Evolutionary conservation across 2,329 filamentous ascomycete genomes (phyloP), one percentile per base, ranked within the genome.

Genomic region (Fusarium siculi): DNA sequence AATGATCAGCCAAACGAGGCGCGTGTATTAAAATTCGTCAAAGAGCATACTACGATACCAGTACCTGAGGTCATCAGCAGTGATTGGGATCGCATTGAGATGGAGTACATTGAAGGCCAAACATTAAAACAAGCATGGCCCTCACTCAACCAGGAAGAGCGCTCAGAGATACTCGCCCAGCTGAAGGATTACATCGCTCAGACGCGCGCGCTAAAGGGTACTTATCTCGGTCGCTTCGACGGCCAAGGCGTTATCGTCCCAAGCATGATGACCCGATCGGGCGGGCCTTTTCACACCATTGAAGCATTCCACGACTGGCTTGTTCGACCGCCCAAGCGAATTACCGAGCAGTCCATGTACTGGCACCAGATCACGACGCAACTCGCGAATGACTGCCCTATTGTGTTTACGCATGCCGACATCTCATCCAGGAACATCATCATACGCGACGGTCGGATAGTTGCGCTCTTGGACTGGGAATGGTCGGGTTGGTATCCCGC

Each of bases 21-120:
- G 1, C 5, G 25, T 1, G 77, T 60, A 4, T 47, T 78, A 21
- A 42, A 54, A 3, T 77, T 78, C 39, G 53, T 77, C 28, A 69
- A 70, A 9, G 67, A 34, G n/a, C 11, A 78, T 7, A 80, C 77
- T 0, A 73, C 72, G 1, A 79, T 80, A 0, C 76, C 78, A 0
- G 77, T 79, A 0, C 78, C 78, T 0, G 53, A 74, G 12, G 72
- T 80, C n/a, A 61, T 78, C 10, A 72, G 73, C 43, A 77, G 75
- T 25, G 75, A 74, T 4, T 79, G 66, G 73, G 76, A 78, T 56
- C 77, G 77, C 40, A 66, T 80, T 14, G 77, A 75, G 7, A 74
- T 77, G 78, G 64, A 76, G 47, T 75, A 74, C 21, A 44, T 80
- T 2, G 66, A 76, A 21, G 78, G 79, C 3, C 70, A 78, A n/a